phyloP scores from a whole-genome alignment of 2,329 filamentous ascomycete genomes.

The Epicoccum sorghinum region DNA sequence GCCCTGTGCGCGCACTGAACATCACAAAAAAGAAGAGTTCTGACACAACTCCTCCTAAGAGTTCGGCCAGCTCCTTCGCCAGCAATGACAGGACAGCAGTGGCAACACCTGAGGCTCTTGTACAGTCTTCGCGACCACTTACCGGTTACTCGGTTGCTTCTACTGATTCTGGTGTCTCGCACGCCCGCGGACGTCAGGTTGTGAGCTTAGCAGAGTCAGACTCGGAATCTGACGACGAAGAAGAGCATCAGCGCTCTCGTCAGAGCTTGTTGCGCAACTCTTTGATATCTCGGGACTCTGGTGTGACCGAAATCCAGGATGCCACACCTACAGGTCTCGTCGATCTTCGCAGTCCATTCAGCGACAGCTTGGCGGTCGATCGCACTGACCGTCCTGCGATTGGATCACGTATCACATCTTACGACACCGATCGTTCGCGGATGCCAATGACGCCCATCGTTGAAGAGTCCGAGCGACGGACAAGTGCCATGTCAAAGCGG shows the following conservation, averaged over 20 bases:
- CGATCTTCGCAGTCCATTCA: conserved; percentile 41
- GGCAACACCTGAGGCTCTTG: conserved; percentile 33
- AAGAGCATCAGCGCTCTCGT: conserved; percentile 43
- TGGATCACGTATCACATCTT: conserved; percentile 40
- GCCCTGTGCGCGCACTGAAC: conserved; percentile 54
- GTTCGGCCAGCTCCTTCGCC: conserved; percentile 27
- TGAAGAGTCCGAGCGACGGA: conserved; percentile 52
- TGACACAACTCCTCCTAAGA: conserved; percentile 38
- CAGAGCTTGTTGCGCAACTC: conserved; percentile 39
- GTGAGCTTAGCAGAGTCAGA: conserved; percentile 34
- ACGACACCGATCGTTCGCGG: conserved; percentile 34
- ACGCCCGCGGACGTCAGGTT: conserved; percentile 40
- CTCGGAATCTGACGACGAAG: conserved; percentile 40
- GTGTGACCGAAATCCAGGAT: conserved; percentile 42
- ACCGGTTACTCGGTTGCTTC: conserved; percentile 42
- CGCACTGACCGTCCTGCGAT: conserved; percentile 27
- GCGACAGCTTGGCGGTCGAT: conserved; percentile 38
- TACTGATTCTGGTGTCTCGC: conserved; percentile 38
- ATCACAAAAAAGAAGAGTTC: conserved; percentile 49
- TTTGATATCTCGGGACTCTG: conserved; percentile 33
- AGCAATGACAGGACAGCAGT: conserved; percentile 30
- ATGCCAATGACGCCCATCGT: conserved; percentile 53
- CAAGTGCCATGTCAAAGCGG: conserved; percentile 36
- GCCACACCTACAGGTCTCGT: conserved; percentile 43
- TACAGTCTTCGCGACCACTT: conserved; percentile 34